Conservation (phyloP, 208 protist genomes). For the Leishmania gerbilli region DNA sequence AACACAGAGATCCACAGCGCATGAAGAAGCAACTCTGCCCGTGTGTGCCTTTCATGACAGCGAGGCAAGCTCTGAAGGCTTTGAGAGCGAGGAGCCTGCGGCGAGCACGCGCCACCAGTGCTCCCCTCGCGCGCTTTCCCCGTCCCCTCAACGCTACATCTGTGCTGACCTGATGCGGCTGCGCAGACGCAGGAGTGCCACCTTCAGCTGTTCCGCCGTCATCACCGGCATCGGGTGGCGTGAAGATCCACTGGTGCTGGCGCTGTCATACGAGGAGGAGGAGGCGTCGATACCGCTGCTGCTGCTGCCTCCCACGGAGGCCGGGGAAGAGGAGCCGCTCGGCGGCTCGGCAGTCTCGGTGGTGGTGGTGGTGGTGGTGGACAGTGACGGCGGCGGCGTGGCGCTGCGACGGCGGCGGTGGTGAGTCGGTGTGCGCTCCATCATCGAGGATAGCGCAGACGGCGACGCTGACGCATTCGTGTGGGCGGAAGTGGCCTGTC, state of each 20-base stretch:
- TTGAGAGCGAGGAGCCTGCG: background rate
- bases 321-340: slow-evolving; percentile 15
- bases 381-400: background rate
- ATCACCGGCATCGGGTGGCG: slow-evolving; percentile 46
- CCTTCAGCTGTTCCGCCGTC: slow-evolving; percentile 73
- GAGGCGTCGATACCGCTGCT: background rate
- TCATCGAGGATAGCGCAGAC: background rate
- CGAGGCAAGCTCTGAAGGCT: background rate
- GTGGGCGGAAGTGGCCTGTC: background rate
- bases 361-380: background rate
- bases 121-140: background rate
- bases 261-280: background rate
- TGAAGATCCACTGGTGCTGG: background rate
- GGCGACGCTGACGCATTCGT: background rate
- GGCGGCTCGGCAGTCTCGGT: slow-evolving; percentile 3
- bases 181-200: slow-evolving; percentile 60
- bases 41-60: background rate
- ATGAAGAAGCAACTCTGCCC: background rate
- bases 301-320: slow-evolving; percentile 17
- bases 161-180: slow-evolving; percentile 49
- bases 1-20: too few species aligned
- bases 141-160: background rate
- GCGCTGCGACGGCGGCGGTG: background rate
- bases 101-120: background rate
- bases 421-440: background rate